Evolutionary conservation across 108 stramenopile genomes (phyloP), one percentile per base, ranked within the genome.

Genomic region (Chaetoceros tenuissimus): DNA sequence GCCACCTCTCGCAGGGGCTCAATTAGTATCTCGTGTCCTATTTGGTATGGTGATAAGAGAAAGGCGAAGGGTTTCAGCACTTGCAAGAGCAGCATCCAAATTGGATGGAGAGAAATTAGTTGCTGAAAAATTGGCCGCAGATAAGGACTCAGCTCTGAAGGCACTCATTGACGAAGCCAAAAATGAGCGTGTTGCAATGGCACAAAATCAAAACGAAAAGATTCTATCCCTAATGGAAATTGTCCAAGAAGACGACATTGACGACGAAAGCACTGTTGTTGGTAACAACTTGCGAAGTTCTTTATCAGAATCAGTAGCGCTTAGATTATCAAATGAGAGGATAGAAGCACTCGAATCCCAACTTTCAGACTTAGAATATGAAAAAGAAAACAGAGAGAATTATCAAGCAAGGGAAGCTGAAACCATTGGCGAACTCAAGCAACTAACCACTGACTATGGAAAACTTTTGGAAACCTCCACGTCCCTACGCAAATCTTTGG

Each of bases 11-110:
- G 31, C 47, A 16, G 53, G 18, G 45, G 16, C 51, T 27, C 28
- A 52, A 27, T 26, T 59, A 34, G 71, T 60, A 23, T 60, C 77
- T n/a, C 66, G 57, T 43, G 69, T 76, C 1, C 64, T 85, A 26
- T 85, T 85, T 55, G 84, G 84, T 22, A 85, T 85, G 84, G 72
- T 85, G 1, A 80, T 85, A 13, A 45, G 77, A 31, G 84, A 85
- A 66, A 53, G 79, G 34, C 47, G 78, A 31, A 67, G 84, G 48
- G 73, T 80, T 21, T 62, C 68, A 16, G 28, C 71, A 21, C 45
- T 80, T 34, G 79, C 79, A 1, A 48, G 75, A 47, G 70, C 78
- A 5, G 82, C 82, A 13, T 78, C 78, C 5, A 28, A 51, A 19
- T 60, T 83, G 18, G 77, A 83, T 49, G 73, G 77, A 49, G 57